Evolutionary conservation across 805 yeast species (phyloP).

Genomic region (Candida saitoana): DNA sequence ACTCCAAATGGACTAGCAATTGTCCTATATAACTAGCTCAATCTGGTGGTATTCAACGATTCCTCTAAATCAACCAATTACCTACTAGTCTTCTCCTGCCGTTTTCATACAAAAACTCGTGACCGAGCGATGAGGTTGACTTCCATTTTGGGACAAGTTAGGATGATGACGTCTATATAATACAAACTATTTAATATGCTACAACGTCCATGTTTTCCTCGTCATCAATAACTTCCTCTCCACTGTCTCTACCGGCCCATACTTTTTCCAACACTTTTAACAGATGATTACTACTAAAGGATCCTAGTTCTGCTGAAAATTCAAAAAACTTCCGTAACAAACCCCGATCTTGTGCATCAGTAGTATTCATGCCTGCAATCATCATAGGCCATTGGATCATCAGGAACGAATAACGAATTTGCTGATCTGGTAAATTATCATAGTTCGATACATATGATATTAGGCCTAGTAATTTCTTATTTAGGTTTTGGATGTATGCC

Average conservation of each 20-base stretch:
- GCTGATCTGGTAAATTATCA: slow-evolving; percentile 3
- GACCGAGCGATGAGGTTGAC: background rate
- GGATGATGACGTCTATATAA: too few relatives aligned
- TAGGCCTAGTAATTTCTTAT: slow-evolving; percentile 8
- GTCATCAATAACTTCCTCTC: slow-evolving; percentile 8
- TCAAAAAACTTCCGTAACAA: slow-evolving; percentile 39
- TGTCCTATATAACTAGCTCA: too few relatives aligned
- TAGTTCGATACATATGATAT: slow-evolving; percentile 7
- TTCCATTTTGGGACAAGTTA: background rate
- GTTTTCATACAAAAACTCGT: background rate
- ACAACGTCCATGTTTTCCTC: slow-evolving; percentile 11
- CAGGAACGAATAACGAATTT: slow-evolving; percentile 18
- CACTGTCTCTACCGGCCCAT: slow-evolving; percentile 21
- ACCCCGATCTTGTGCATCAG: slow-evolving; percentile 27
- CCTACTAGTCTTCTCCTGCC: background rate
- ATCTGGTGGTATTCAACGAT: too few relatives aligned
- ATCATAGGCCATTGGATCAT: slow-evolving; percentile 55
- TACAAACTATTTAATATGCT: slow-evolving; percentile 10
- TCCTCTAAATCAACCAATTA: too few relatives aligned
- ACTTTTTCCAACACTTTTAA: slow-evolving; percentile 19
- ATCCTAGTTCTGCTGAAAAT: slow-evolving; percentile 37
- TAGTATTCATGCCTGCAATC: slow-evolving; percentile 46
- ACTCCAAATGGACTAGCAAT: background rate
- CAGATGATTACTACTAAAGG: slow-evolving; percentile 47
- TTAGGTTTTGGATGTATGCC: slow-evolving; percentile 28